These are phyloP conservation scores for Saksenaea vasiformis DNA, from an alignment of 371 early-diverging fungal species.

Conservation along the genomic window DNA sequence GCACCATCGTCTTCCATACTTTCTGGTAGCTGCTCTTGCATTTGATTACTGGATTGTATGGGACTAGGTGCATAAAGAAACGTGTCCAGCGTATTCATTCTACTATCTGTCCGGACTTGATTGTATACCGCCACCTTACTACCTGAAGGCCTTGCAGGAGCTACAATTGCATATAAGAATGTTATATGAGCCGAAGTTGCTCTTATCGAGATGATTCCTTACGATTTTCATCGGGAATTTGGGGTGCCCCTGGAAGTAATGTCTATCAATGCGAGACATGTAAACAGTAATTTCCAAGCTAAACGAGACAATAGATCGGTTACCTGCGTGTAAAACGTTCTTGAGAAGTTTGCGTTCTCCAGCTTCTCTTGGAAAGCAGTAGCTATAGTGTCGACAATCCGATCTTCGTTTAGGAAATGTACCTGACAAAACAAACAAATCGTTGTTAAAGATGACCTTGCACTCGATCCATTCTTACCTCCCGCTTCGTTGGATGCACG, in stretches of 20 bases:
- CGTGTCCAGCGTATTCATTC: conserved; percentile 66
- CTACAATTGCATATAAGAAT: background rate
- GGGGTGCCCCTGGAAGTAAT: conserved; percentile 33
- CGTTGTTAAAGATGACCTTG: background rate
- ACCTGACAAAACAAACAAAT: conserved; percentile 64
- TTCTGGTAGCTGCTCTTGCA: conserved; percentile 9
- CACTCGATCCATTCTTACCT: conserved; percentile 45
- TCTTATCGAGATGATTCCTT: background rate
- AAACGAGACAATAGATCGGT: conserved; percentile 4
- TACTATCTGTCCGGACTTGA: conserved; percentile 81
- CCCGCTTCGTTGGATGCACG: conserved; percentile 97
- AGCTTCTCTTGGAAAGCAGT: conserved; percentile 61
- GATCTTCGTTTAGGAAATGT: conserved; percentile 89
- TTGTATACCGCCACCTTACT: conserved; percentile 54
- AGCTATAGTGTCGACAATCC: conserved; percentile 67
- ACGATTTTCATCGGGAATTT: background rate
- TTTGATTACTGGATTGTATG: background rate
- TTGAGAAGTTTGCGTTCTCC: conserved; percentile 51
- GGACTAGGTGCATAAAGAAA: conserved; percentile 32
- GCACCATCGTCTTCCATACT: background rate
- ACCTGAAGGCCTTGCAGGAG: background rate
- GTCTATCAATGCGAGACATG: conserved; percentile 15
- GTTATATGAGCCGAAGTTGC: background rate
- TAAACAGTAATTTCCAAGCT: background rate
- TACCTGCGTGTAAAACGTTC: conserved; percentile 61